Base-by-base conservation (phyloP, 148 eudicot genomes). In the Hydrangea macrophylla region DNA sequence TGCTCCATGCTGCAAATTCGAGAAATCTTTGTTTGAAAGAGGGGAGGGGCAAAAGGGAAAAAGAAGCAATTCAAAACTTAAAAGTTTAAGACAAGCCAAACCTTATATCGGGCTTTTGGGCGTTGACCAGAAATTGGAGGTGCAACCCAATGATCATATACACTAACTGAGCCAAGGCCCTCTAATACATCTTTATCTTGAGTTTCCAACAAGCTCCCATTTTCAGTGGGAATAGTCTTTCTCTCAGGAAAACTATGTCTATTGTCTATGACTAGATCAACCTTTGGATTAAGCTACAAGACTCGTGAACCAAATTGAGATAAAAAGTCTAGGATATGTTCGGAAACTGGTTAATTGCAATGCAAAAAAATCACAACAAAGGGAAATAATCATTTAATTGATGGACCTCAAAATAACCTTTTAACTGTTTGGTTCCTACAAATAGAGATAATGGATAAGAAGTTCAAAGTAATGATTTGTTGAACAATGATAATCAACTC, bases 71-170 rank as follows among this genome's bases (percentile, higher is more conserved):
- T 25, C 12, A 55, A 48, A 18, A 28, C 17, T 25, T 37, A 53
- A 59, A 20, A 59, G 60, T 9, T n/a, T 24, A 30, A 42, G 36
- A 69, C 45, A 70, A 69, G 60, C n/a, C 25, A 79, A 66, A 95
- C 99, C 99, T 95, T 93, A 60, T 95, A 95, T 78, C 99, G 86
- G 40, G 92, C 86, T 79, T 85, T 95, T 36, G 97, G 97, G 17
- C 72, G 83, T 61, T 87, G 86, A 65, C 96, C 97, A 42, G 85
- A 79, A 55, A 89, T 74, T 1, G 90, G 76, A 65, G 90, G 93
- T 70, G 79, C 80, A 75, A 84, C 82, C 99, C 99, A 95, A 76
- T 95, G 97, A 72, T 95, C 99, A 80, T 91, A 85, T 15, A 89
- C 87, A 81, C 76, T 72, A 72, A 91, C 84, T 62, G 84, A 75